Percentiles rank a stretch among this genome's conserved stretches.
Conservation (phyloP, 495 filamentous ascomycete genomes). For the Trichoderma asperelloides region DNA sequence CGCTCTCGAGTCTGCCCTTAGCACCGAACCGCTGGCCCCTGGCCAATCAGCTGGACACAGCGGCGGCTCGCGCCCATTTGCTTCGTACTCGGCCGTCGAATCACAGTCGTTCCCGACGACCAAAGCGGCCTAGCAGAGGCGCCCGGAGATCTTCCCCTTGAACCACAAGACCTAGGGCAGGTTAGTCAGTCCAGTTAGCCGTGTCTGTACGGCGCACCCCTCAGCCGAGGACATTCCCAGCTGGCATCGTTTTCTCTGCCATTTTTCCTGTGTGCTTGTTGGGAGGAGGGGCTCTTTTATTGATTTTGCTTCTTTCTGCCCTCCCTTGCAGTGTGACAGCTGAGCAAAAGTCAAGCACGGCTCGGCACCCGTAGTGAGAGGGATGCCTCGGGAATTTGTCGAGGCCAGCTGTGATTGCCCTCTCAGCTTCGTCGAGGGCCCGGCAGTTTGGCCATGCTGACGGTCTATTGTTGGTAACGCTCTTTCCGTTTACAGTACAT, state of each 20-base stretch:
- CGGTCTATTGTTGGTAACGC: too few species aligned
- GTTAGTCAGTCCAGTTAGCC: background rate
- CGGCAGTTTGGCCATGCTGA: too few species aligned
- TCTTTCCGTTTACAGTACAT: too few species aligned
- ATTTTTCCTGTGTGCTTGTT: background rate
- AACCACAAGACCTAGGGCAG: background rate
- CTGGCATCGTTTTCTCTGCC: background rate
- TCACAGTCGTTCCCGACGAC: conserved; percentile 5
- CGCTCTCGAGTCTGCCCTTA: background rate
- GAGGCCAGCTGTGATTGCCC: too few species aligned
- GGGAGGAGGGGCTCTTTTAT: background rate
- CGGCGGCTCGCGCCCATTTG: background rate
- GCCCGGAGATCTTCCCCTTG: conserved; percentile 3
- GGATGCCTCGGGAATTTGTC: too few species aligned
- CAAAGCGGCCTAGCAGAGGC: conserved; percentile 8
- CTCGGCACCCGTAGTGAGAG: too few species aligned
- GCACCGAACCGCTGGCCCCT: background rate
- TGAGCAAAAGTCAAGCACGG: background rate
- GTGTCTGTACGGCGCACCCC: background rate
- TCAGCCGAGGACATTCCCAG: background rate
- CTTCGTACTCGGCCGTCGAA: background rate
- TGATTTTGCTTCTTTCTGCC: background rate
- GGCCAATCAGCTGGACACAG: conserved; percentile 3
- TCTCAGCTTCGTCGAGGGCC: too few species aligned
- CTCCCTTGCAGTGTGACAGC: background rate